Base-by-base conservation (phyloP, 345 rosid species). In the Moricandia arvensis region DNA sequence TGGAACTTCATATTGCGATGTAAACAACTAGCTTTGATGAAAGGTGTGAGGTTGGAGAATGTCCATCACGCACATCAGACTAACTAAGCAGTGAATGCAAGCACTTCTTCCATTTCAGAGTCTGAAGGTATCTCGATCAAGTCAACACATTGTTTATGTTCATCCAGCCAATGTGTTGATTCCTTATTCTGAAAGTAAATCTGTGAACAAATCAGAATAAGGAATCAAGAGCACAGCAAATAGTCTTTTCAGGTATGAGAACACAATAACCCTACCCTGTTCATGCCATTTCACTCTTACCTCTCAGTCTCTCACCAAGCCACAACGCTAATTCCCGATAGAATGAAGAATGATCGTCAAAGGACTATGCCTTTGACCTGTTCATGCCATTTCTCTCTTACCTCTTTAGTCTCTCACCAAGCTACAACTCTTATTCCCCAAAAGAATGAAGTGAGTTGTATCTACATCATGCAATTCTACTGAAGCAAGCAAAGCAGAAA, bases 221-320 rank as follows among this genome's bases (percentile, higher is more conserved):
- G 49, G 49, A 74, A 57, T 55, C 59, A 66, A 66, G 58, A 64
- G 24, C 34, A 66, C 26, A 74, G 3, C 9, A 53, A 29, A 29
- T 38, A 29, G 5, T 65, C 5, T 73, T 33, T 66, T 38, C 16
- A 41, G 15, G 49, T 30, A 38, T 2, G 26, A 8, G 38, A 13
- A 61, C 34, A 49, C 51, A 15, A 26, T 34, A 51, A 57, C 34
- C 43, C 63, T 57, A 57, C 34, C 43, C 63, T 57, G 47, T 41
- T 55, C 63, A 73, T 49, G 54, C 62, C 13, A n/a, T 51, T 49
- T 27, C 45, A 66, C 34, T 43, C 37, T 74, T 66, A 66, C 49
- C n/a, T 24, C 60, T 55, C 60, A 13, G 15, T 41, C 45, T 38
- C 49, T 43, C 16, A 54, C 29, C 71, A 37, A 35, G 64, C 43